Evolutionary conservation across 495 filamentous ascomycete species (phyloP).

Genomic region (Penicillium manginii): DNA sequence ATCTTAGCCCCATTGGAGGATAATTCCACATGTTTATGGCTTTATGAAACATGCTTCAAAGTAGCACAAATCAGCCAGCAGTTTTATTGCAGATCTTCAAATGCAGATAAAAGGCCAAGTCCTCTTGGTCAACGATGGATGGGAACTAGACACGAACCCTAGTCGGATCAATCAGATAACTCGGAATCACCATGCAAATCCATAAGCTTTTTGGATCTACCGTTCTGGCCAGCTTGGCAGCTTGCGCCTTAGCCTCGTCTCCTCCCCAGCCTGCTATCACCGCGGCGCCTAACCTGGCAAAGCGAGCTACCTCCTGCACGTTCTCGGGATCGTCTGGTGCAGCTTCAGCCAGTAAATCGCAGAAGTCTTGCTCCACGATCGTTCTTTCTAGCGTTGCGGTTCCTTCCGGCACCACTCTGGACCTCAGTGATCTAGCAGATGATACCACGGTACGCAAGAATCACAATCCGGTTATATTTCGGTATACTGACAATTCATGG

Average conservation of each 20-base stretch:
- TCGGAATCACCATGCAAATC: not conserved
- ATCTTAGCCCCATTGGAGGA: slow-evolving; percentile 4
- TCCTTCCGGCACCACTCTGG: slow-evolving; percentile 54
- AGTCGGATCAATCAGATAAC: not conserved
- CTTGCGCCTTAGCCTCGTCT: slow-evolving; percentile 19
- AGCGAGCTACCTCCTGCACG: slow-evolving; percentile 24
- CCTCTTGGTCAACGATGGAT: not conserved
- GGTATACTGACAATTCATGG: not conserved
- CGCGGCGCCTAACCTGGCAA: slow-evolving; percentile 25
- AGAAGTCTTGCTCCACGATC: slow-evolving; percentile 56
- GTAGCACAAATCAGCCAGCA: not conserved
- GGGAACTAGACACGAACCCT: not conserved
- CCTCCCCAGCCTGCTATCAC: slow-evolving; percentile 30
- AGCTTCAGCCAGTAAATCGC: slow-evolving; percentile 40
- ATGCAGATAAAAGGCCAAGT: not conserved
- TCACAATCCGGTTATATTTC: not conserved
- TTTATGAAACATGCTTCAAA: not conserved
- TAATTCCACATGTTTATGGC: not conserved
- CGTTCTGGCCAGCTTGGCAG: slow-evolving; percentile 15
- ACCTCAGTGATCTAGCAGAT: slow-evolving; percentile 49
- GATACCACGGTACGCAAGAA: slow-evolving; percentile 42
- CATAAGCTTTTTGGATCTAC: not conserved
- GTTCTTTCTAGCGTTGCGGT: slow-evolving; percentile 52
- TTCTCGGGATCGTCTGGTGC: slow-evolving; percentile 32
- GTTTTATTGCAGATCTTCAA: not conserved